Conservation (phyloP, 208 protist species). For the Zelonia costaricensis region DNA sequence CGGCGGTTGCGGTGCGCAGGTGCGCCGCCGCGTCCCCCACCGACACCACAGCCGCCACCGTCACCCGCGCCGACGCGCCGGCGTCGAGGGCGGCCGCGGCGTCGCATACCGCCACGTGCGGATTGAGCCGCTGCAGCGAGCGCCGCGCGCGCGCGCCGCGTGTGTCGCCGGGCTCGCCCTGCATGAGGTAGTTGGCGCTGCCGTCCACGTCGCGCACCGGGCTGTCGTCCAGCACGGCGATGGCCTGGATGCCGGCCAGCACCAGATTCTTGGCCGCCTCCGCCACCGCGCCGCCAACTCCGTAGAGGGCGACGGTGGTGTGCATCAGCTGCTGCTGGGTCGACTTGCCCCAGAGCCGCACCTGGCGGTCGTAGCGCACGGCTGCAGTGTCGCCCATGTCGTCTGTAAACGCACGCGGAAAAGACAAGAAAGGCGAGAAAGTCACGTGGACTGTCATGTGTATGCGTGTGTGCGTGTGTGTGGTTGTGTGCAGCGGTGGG, state of each 20-base stretch:
- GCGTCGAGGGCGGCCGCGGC: background rate
- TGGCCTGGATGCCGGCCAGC: slow-evolving; percentile 80
- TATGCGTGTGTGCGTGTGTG: too few species aligned
- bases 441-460: too few species aligned
- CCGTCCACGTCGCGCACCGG: slow-evolving; percentile 27
- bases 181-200: slow-evolving; percentile 64
- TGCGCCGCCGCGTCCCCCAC: slow-evolving; percentile 19
- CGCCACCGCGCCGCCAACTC: slow-evolving; percentile 51
- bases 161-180: slow-evolving; percentile 28
- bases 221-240: slow-evolving; percentile 47
- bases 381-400: slow-evolving; percentile 57
- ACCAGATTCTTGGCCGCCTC: slow-evolving; percentile 93
- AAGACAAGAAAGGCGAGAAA: background rate
- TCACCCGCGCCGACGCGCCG: slow-evolving; percentile 2
- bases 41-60: slow-evolving; percentile 14
- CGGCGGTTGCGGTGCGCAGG: background rate
- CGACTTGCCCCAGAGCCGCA: slow-evolving; percentile 91
- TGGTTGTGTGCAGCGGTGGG: too few species aligned
- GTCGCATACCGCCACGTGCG: slow-evolving; percentile 33
- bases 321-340: slow-evolving; percentile 85
- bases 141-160: slow-evolving; percentile 23
- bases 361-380: slow-evolving; percentile 93
- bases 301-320: slow-evolving; percentile 57
- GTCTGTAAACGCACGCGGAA: background rate
- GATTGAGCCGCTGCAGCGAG: slow-evolving; percentile 47